Conservation (phyloP, 2,329 filamentous ascomycete genomes). For the Colletotrichum gloeosporioides region DNA sequence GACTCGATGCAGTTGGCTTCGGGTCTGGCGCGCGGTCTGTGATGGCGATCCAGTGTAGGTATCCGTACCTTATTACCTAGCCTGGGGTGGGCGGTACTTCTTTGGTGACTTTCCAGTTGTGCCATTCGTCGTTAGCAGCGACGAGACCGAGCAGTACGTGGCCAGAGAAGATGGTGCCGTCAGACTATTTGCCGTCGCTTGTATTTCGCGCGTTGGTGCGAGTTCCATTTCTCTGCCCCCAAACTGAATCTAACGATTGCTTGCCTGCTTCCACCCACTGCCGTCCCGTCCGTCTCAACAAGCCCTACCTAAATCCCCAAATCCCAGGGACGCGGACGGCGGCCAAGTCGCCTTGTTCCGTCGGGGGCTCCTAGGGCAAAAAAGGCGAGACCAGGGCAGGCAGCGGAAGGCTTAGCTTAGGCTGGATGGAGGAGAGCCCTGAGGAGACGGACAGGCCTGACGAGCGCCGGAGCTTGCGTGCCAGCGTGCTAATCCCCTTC, state of each 20-base stretch:
- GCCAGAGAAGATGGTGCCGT: background rate
- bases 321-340: background rate
- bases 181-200: background rate
- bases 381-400: background rate
- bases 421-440: background rate
- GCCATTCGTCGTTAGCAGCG: background rate
- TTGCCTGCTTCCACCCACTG: background rate
- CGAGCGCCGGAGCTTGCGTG: background rate
- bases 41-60: background rate
- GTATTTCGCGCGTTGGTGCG: background rate
- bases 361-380: background rate
- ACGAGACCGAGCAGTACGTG: background rate
- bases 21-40: background rate
- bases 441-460: background rate
- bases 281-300: background rate
- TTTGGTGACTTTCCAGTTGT: background rate
- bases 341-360: background rate
- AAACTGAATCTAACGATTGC: background rate
- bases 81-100: background rate
- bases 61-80: background rate
- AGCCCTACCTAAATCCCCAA: background rate
- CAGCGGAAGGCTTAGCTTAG: background rate
- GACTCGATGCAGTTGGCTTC: background rate
- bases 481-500: background rate
- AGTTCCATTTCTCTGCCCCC: background rate